Evolutionary conservation across 1,284 basidiomycete genomes (phyloP).

Genomic region (Cutaneotrichosporon sp.): DNA sequence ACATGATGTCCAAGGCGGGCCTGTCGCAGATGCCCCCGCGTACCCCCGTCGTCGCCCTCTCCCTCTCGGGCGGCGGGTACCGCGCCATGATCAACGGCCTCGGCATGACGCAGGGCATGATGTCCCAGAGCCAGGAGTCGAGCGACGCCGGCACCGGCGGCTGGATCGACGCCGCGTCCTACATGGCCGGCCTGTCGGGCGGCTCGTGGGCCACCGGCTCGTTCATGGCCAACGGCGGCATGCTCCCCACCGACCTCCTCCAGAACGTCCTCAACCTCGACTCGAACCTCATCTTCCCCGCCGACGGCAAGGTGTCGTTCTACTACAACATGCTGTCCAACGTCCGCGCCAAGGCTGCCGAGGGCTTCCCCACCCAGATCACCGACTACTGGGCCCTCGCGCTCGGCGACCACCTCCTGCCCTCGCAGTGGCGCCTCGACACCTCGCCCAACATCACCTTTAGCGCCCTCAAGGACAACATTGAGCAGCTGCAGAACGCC

Average conservation of each 20-base stretch:
- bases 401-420: slow-evolving; percentile 49
- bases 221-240: slow-evolving; percentile 48
- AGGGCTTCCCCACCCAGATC: slow-evolving; percentile 50
- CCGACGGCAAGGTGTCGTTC: slow-evolving; percentile 62
- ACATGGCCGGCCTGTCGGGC: slow-evolving; percentile 51
- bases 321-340: slow-evolving; percentile 55
- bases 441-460: slow-evolving; percentile 50
- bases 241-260: slow-evolving; percentile 42
- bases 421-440: slow-evolving; percentile 40
- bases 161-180: slow-evolving; percentile 49
- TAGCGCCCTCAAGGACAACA: slow-evolving; percentile 30
- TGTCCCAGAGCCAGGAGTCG: slow-evolving; percentile 14
- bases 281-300: slow-evolving; percentile 65
- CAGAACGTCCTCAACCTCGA: slow-evolving; percentile 54
- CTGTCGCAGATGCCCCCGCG: slow-evolving; percentile 39
- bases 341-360: slow-evolving; percentile 44
- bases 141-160: slow-evolving; percentile 32
- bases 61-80: slow-evolving; percentile 56
- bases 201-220: slow-evolving; percentile 51
- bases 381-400: slow-evolving; percentile 52
- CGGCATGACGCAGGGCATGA: slow-evolving; percentile 22
- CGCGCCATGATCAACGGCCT: slow-evolving; percentile 54
- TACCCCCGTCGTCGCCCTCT: slow-evolving; percentile 53
- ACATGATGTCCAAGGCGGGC: slow-evolving; percentile 31
- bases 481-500: slow-evolving; percentile 31